phyloP scores from a whole-genome alignment of 306 rosid genomes.

The Myrica gale region DNA sequence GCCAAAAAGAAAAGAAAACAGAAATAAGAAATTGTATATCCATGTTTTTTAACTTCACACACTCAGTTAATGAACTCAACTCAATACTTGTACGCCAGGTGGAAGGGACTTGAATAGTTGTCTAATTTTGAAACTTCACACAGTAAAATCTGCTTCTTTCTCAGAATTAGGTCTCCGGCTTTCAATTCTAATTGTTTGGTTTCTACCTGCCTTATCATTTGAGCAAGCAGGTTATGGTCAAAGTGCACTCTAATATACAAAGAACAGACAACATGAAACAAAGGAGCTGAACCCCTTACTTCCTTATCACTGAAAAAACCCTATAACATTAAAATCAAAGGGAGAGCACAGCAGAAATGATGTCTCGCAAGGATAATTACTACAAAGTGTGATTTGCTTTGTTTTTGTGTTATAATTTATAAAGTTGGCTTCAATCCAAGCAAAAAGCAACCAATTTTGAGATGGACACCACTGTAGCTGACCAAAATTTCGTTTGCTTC shows the following conservation, averaged over 20 bases:
- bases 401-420: background rate
- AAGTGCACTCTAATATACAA: background rate
- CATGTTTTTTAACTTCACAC: too few species aligned
- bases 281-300: constrained; percentile 3
- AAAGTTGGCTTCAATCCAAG: background rate
- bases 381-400: background rate
- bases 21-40: too few species aligned
- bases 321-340: background rate
- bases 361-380: background rate
- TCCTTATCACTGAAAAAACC: background rate
- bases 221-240: background rate
- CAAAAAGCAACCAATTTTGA: background rate
- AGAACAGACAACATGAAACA: background rate
- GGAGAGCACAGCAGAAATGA: background rate
- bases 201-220: background rate
- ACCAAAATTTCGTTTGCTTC: background rate
- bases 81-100: background rate
- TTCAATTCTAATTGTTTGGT: background rate
- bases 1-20: too few species aligned
- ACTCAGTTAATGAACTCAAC: background rate
- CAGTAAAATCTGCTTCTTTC: background rate
- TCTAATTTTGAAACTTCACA: background rate
- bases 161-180: background rate
- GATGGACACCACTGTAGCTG: background rate
- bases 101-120: background rate